These are phyloP conservation scores for Corchorus olitorius DNA, from an alignment of 345 rosid species.

Conservation along the genomic window DNA sequence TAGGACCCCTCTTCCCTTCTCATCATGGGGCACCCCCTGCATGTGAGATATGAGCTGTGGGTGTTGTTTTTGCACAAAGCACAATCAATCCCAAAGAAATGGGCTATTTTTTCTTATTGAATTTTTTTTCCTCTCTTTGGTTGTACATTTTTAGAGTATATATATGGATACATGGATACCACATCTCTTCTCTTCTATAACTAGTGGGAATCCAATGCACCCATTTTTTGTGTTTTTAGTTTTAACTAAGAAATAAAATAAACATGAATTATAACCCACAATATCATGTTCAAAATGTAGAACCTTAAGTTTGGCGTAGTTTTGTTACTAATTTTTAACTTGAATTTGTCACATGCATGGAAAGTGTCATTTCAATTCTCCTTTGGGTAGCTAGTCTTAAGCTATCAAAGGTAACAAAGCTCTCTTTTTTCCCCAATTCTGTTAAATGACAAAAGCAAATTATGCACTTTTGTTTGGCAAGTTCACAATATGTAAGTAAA, in stretches of 20 bases:
- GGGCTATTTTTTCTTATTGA: background rate
- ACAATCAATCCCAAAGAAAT: background rate
- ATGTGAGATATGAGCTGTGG: constrained; percentile 9
- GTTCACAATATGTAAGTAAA: no score
- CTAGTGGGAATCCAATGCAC: constrained; percentile 18
- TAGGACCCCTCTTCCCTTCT: background rate
- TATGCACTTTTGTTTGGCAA: no score
- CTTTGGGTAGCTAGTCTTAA: background rate
- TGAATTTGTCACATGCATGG: background rate
- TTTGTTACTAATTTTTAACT: no score
- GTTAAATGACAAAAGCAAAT: no score
- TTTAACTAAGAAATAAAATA: no score
- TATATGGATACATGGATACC: background rate
- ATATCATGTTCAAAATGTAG: no score
- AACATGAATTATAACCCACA: no score
- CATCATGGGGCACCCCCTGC: background rate
- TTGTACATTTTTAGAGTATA: background rate
- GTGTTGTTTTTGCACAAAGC: background rate
- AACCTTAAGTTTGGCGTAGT: no score
- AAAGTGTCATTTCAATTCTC: background rate
- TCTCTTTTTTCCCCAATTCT: no score
- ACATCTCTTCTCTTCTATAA: background rate
- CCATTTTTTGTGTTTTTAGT: background rate
- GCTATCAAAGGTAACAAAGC: background rate
- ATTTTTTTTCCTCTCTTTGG: background rate